These are phyloP conservation scores for Lasiosphaeria hispida DNA, from an alignment of 495 filamentous ascomycete species.

Conservation along the genomic window DNA sequence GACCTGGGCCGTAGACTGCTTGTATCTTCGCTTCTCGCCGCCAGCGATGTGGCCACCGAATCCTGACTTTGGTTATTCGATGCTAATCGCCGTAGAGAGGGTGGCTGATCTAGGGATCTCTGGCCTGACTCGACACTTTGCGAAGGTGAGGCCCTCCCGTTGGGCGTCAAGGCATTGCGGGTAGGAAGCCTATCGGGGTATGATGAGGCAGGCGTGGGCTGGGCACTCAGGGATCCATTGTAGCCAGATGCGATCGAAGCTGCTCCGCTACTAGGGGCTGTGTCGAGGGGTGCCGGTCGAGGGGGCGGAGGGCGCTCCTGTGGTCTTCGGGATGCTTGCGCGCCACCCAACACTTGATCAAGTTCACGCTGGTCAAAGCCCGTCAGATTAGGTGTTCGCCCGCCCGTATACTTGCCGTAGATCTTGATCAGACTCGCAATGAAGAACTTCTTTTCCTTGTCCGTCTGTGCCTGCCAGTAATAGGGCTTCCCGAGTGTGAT, in stretches of 20 bases:
- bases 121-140: constrained; percentile 45
- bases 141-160: constrained; percentile 42
- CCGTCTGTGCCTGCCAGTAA: constrained; percentile 89
- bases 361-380: constrained; percentile 81
- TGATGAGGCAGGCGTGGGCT: constrained; percentile 10
- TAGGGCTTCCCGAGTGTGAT: constrained; percentile 90
- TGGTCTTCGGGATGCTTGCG: constrained; percentile 24
- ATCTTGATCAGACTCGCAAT: constrained; percentile 94
- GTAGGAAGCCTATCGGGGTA: constrained; percentile 24
- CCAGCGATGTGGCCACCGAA: constrained; percentile 46
- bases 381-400: constrained; percentile 70
- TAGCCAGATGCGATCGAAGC: constrained; percentile 29
- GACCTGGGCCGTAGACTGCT: constrained; percentile 48
- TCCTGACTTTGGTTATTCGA: constrained; percentile 56
- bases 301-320: constrained; percentile 25
- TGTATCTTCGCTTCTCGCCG: constrained; percentile 47
- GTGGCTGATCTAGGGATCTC: constrained; percentile 40
- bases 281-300: constrained; percentile 29
- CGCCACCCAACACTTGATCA: constrained; percentile 62
- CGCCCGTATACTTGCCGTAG: constrained; percentile 91
- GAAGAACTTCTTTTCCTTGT: constrained; percentile 98
- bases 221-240: constrained; percentile 18
- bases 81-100: constrained; percentile 43
- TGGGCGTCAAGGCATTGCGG: constrained; percentile 34
- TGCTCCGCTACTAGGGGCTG: constrained; percentile 26